A percentile compares a stretch with the other conserved stretches of the same genome.
Conservation (phyloP, 192 early-diverging fungal genomes). For the Nowakowskiella sp. region DNA sequence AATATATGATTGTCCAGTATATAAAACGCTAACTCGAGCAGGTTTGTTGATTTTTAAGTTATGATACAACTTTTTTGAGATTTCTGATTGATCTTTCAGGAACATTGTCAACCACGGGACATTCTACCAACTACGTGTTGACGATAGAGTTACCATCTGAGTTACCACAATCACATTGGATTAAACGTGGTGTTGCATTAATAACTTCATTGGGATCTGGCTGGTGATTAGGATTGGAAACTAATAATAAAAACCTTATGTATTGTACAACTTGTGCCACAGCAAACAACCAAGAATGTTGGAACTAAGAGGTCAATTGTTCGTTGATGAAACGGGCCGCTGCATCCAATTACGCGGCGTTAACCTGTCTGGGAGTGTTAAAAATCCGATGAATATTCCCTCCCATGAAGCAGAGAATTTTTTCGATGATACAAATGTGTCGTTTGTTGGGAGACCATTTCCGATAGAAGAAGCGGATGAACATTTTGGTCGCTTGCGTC, state of each 20-base stretch:
- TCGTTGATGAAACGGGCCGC: too few relatives aligned
- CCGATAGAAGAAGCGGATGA: slow-evolving; percentile 63
- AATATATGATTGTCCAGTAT: slow-evolving; percentile 54
- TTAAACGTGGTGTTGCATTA: slow-evolving; percentile 49
- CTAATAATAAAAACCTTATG: too few relatives aligned
- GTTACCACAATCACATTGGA: slow-evolving; percentile 41
- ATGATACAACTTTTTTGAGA: slow-evolving; percentile 4
- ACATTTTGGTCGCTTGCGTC: slow-evolving; percentile 58
- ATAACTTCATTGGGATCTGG: slow-evolving; percentile 31
- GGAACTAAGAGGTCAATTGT: too few relatives aligned
- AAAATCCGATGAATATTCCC: slow-evolving; percentile 43
- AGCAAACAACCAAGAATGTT: too few relatives aligned
- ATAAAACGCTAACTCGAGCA: slow-evolving; percentile 51
- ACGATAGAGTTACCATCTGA: slow-evolving; percentile 52
- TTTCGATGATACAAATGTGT: slow-evolving; percentile 61
- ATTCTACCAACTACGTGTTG: slow-evolving; percentile 55
- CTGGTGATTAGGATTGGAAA: too few relatives aligned
- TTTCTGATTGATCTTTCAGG: slow-evolving; percentile 17
- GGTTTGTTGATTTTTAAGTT: slow-evolving; percentile 22
- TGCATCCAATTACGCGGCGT: slow-evolving; percentile 63
- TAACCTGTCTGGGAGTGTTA: slow-evolving; percentile 63
- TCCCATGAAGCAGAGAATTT: slow-evolving; percentile 43
- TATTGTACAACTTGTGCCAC: too few relatives aligned
- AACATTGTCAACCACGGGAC: slow-evolving; percentile 51
- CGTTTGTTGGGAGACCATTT: slow-evolving; percentile 69